These are phyloP conservation scores for Dittrichia graveolens DNA, from an alignment of 129 eudicot genomes.

Conservation along the genomic window DNA sequence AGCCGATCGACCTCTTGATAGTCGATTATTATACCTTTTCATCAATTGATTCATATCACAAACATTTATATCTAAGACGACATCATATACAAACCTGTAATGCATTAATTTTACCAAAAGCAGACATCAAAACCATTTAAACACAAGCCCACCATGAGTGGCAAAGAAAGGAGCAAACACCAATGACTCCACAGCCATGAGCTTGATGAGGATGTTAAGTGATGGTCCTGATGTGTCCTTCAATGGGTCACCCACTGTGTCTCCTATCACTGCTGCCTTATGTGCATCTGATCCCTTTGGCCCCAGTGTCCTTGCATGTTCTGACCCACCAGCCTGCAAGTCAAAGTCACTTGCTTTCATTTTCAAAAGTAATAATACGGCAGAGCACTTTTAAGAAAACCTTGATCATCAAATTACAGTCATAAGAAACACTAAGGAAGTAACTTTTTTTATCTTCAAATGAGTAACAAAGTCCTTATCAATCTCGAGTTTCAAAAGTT, in stretches of 20 bases:
- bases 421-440: background rate
- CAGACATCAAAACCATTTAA: slow-evolving; percentile 34
- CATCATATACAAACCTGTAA: background rate
- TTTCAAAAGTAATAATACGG: background rate
- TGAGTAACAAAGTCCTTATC: background rate
- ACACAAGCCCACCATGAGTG: slow-evolving; percentile 49
- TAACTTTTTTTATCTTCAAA: background rate
- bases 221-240: slow-evolving; percentile 60
- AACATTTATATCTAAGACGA: background rate
- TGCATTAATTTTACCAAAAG: background rate
- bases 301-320: slow-evolving; percentile 48
- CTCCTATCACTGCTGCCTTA: slow-evolving; percentile 59
- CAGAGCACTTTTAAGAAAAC: background rate
- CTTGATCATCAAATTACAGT: background rate
- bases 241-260: slow-evolving; percentile 54
- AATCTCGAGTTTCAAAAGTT: background rate
- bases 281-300: slow-evolving; percentile 65
- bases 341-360: background rate
- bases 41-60: no score
- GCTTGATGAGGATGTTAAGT: slow-evolving; percentile 55
- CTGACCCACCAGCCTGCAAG: slow-evolving; percentile 48
- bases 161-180: slow-evolving; percentile 59
- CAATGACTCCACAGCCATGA: slow-evolving; percentile 57
- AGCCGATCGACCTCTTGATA: no score
- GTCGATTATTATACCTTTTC: no score